phyloP scores from a whole-genome alignment of 257 asterid species.

The Solanum lignicaule region DNA sequence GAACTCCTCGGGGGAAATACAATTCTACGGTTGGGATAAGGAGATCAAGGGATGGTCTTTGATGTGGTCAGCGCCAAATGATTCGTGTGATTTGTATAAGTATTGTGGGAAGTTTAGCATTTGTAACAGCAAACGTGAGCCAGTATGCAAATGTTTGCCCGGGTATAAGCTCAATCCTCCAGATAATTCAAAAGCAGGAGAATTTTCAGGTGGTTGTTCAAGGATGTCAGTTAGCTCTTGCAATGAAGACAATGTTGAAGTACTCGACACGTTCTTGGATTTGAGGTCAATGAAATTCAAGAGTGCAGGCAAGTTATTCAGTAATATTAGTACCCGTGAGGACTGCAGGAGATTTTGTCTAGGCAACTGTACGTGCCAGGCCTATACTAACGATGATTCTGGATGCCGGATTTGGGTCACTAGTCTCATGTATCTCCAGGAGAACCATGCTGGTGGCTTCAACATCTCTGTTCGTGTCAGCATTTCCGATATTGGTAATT shows the following conservation, averaged over 20 bases:
- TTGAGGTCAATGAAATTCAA: neutral
- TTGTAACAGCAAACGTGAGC: slow-evolving; percentile 1
- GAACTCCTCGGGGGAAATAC: slow-evolving; percentile 23
- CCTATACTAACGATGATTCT: neutral
- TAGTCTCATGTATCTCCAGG: slow-evolving; percentile 12
- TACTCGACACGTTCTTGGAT: neutral
- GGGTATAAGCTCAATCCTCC: slow-evolving; percentile 7
- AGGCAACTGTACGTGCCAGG: slow-evolving; percentile 9
- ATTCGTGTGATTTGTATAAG: slow-evolving; percentile 3
- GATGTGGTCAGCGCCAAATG: slow-evolving; percentile 10
- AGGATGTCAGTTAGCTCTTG: neutral
- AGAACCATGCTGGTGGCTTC: neutral
- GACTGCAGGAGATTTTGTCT: slow-evolving; percentile 18
- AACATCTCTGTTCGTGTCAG: slow-evolving; percentile 13
- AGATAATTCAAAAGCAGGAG: neutral
- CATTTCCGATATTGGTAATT: slow-evolving; percentile 8
- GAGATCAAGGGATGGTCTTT: neutral
- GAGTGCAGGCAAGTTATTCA: neutral
- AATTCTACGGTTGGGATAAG: neutral
- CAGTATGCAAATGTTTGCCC: slow-evolving; percentile 17
- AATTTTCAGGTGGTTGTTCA: slow-evolving; percentile 7
- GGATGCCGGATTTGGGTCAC: slow-evolving; percentile 14
- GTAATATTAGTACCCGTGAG: neutral
- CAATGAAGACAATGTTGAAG: neutral
- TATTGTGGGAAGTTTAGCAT: slow-evolving; percentile 20